Base-by-base conservation (phyloP, 2,329 filamentous ascomycete genomes). In the Dothideomycetidae sp. region DNA sequence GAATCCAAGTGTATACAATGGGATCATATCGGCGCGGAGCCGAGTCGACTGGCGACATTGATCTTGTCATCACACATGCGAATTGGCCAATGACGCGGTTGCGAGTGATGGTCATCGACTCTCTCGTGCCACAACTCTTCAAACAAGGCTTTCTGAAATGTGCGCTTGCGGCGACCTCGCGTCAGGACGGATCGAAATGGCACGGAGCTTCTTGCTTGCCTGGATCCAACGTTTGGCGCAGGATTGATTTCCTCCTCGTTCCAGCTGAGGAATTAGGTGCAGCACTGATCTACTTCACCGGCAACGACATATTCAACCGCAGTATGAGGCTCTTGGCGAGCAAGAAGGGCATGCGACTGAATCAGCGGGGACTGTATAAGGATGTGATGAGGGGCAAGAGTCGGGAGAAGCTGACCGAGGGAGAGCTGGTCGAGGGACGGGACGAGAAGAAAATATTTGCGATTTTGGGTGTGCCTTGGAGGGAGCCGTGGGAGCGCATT, bases 231-330 rank as follows among this genome's bases (percentile, higher is more conserved):
- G 54, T 71, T 1, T 93, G 84, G 85, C 70, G 85, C 5, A 72
- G 85, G 2, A 78, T 94, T 43, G 86, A 94, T 53, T 70, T 94
- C 13, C 63, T 94, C 1, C 69, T 92, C 3, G 86, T 93, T 1
- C 85, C 86, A 0, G 75, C 76, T 47, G 64, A 71, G 2, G 78
- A 93, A 56, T 67, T 84, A 35, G 88, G 88, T 1, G 86, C 82
- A 0, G 85, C 86, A 0, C 55, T 94, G 43, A 70, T 94, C n/a
- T 94, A 94, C 53, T 96, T 94, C 52, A 94, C 88, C 0, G 88
- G 88, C 1, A 90, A 94, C 48, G 86, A 93, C 53, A 79, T 93
- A 21, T 94, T 94, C 62, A 94, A 94, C 55, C 68, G 86, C 11
- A 92, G 82, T 51, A 72, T 94, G 55, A 64, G 88, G 45, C 59